Evolutionary conservation across 1,139 yeast genomes (phyloP).

Genomic region (Pneumocystis murina): DNA sequence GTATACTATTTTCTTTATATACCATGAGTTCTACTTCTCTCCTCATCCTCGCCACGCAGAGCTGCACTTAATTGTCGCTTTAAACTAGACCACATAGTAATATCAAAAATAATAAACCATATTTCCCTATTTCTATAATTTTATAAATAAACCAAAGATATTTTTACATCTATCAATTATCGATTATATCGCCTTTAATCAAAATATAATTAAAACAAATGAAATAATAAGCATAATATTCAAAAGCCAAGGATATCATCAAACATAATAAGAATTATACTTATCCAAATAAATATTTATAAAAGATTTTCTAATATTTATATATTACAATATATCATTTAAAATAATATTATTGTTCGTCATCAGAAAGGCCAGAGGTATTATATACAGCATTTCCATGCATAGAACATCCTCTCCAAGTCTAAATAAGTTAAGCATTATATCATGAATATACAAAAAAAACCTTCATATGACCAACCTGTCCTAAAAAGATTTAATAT

Average conservation of each 20-base stretch:
- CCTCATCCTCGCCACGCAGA: neutral
- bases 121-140: neutral
- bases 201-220: neutral
- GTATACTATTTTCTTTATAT: neutral
- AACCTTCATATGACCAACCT: conserved; percentile 70
- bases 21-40: neutral
- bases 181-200: neutral
- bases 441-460: neutral
- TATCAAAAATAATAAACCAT: neutral
- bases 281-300: neutral
- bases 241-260: neutral
- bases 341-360: neutral
- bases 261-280: neutral
- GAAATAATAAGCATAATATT: neutral
- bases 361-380: neutral
- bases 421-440: neutral
- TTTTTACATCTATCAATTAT: too few relatives aligned
- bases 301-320: neutral
- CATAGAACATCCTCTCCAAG: neutral
- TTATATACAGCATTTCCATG: neutral
- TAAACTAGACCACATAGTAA: neutral
- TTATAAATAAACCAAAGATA: too few relatives aligned
- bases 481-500: conserved; percentile 89
- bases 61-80: neutral
- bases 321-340: neutral